These are phyloP conservation scores for Saccharomyces uvarum DNA, from an alignment of 1,139 yeast genomes.

Conservation along the genomic window DNA sequence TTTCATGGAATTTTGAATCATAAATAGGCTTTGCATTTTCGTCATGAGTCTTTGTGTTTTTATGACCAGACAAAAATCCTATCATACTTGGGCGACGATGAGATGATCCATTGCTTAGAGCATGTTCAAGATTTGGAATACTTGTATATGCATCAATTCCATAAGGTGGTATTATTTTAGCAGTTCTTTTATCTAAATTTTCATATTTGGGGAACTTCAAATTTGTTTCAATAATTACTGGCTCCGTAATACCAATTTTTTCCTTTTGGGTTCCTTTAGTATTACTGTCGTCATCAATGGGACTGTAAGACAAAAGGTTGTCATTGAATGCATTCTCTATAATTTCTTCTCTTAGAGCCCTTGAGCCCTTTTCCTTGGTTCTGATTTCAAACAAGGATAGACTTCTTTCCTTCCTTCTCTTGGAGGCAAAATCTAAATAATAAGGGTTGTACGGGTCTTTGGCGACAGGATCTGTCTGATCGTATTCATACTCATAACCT, in stretches of 20 bases:
- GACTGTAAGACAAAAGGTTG: constrained; percentile 53
- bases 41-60: constrained; percentile 9
- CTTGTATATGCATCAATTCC: constrained; percentile 28
- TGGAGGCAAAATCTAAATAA: constrained; percentile 27
- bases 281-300: constrained; percentile 32
- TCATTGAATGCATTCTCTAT: constrained; percentile 54
- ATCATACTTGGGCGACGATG: constrained; percentile 22
- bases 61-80: constrained; percentile 23
- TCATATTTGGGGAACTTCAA: constrained; percentile 29
- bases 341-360: constrained; percentile 54
- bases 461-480: constrained; percentile 42
- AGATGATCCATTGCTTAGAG: constrained; percentile 4
- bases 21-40: not conserved
- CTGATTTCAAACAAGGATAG: constrained; percentile 58
- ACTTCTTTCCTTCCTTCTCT: constrained; percentile 43
- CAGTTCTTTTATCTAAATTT: constrained; percentile 22
- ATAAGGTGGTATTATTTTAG: constrained; percentile 29
- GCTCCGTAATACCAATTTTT: constrained; percentile 30
- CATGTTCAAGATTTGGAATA: constrained; percentile 14
- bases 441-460: constrained; percentile 37
- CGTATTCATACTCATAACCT: constrained; percentile 49
- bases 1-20: constrained; percentile 15
- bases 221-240: constrained; percentile 28
- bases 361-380: constrained; percentile 42
- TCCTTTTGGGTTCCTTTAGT: constrained; percentile 6